Base-by-base conservation (phyloP, 108 stramenopile species). In the Parietichytrium sp. region DNA sequence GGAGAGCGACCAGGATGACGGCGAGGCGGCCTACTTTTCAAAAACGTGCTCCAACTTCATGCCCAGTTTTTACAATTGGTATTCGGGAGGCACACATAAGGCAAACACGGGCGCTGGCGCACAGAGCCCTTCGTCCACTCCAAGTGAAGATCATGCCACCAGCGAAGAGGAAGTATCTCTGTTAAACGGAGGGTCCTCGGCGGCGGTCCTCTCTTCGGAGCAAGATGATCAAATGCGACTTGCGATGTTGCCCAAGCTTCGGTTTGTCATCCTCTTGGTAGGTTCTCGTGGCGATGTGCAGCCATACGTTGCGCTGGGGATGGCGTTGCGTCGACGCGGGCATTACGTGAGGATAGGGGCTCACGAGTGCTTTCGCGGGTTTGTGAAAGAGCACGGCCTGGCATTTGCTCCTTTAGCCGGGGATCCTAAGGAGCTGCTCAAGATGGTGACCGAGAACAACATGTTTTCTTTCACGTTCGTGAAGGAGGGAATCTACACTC, bases 241-340 rank as follows among this genome's bases (percentile, higher is more conserved):
- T 50, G 16, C 49, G 16, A 18, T 50, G 49, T 18, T 72, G 0
- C 61, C 61, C 10, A 16, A 25, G n/a, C 61, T 72, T 15, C 61
- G 61, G 0, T 72, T 82, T 36, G 79, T 82, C 4, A 36, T 42
- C 53, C 3, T 77, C 8, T 18, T 80, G 10, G 52, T 82, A 23
- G 82, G 82, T 15, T 81, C 82, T 4, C 55, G 82, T 3, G 82
- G 82, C 16, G 82, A 82, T 29, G 82, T 82, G 8, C 61, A 82
- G 48, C 82, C 82, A 10, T 82, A 42, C 51, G 49, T 82, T 3
- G 49, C 79, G 1, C 72, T 82, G 0, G 82, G 79, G 25, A 52
- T 48, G 50, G 26, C 77, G 0, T 51, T 82, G 20, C 47, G 15
- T 7, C 80, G 80, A 3, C 82, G 23, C 25, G 82, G 82, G 4